Evolutionary conservation across 139 green algal species (phyloP).

Genomic region (Asterochloris sp.): DNA sequence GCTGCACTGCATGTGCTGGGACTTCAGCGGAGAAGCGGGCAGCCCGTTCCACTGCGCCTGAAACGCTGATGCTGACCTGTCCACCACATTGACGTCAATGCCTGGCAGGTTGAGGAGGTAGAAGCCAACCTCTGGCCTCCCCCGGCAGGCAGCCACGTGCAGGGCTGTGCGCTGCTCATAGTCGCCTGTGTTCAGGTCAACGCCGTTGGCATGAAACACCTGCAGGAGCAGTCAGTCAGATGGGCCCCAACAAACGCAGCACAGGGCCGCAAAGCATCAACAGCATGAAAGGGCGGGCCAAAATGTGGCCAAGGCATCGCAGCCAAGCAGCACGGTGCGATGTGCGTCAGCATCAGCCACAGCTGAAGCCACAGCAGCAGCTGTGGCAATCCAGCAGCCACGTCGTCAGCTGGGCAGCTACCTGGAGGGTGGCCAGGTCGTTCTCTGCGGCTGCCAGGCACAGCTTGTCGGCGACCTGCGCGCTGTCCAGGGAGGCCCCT

Average conservation of each 20-base stretch:
- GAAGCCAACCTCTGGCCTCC: conserved; percentile 7
- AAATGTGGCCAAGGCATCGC: too few relatives aligned
- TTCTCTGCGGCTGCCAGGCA: conserved; percentile 17
- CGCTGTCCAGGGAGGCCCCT: conserved; percentile 3
- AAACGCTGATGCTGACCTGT: neutral
- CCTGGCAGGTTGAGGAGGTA: conserved; percentile 14
- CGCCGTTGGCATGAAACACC: conserved; percentile 14
- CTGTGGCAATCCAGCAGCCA: neutral
- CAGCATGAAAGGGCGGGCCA: neutral
- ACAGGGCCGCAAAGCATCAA: neutral
- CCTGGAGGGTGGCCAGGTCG: conserved; percentile 16
- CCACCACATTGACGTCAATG: conserved; percentile 16
- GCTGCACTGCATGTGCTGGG: too few relatives aligned
- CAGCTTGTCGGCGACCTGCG: conserved; percentile 19
- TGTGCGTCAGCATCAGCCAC: neutral
- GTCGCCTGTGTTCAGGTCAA: conserved; percentile 23
- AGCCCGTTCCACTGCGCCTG: too few relatives aligned
- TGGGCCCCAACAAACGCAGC: neutral
- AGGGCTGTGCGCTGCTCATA: conserved; percentile 33
- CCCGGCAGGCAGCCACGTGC: conserved; percentile 26
- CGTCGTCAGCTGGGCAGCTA: neutral
- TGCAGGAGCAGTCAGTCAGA: neutral
- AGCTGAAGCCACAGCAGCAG: neutral
- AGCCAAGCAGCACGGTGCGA: neutral
- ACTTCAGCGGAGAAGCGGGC: too few relatives aligned